phyloP scores from a whole-genome alignment of 2,329 filamentous ascomycete species.

The Aspergillus piperis region DNA sequence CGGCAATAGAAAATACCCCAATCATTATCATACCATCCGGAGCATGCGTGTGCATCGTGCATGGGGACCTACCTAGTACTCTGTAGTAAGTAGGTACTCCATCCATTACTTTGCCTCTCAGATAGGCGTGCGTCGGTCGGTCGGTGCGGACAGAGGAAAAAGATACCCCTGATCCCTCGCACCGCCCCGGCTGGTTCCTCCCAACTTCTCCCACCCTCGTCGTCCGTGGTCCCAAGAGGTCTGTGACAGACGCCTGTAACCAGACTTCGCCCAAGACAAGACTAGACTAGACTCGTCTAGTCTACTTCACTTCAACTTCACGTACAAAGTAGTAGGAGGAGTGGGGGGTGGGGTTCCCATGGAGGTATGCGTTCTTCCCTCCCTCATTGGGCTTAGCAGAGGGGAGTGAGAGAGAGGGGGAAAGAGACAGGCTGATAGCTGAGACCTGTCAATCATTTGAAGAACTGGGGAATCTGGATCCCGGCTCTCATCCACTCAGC shows the following conservation, averaged over 20 bases:
- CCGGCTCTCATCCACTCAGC: conserved; percentile 4
- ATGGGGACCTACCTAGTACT: background rate
- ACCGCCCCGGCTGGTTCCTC: conserved; percentile 15
- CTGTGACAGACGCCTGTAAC: conserved; percentile 18
- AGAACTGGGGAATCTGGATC: conserved; percentile 12
- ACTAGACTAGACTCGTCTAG: no score
- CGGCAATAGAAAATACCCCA: background rate
- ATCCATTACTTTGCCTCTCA: no score
- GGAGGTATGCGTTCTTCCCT: conserved; percentile 5
- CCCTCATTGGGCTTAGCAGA: background rate
- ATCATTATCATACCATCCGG: conserved; percentile 4
- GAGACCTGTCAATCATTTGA: conserved; percentile 6
- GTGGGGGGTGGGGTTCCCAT: conserved; percentile 12
- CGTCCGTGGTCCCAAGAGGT: conserved; percentile 20
- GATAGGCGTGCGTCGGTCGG: background rate
- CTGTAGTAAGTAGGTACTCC: background rate
- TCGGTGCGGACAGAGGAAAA: background rate
- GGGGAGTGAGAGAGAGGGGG: no score
- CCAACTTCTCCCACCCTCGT: conserved; percentile 8
- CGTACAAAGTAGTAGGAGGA: background rate
- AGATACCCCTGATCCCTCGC: conserved; percentile 16
- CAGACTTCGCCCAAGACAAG: background rate
- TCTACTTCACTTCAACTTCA: background rate
- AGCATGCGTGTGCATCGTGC: background rate
- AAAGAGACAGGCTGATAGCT: background rate